These are phyloP conservation scores for Pisolithus microcarpus DNA, from an alignment of 768 basidiomycete genomes.

Conservation along the genomic window DNA sequence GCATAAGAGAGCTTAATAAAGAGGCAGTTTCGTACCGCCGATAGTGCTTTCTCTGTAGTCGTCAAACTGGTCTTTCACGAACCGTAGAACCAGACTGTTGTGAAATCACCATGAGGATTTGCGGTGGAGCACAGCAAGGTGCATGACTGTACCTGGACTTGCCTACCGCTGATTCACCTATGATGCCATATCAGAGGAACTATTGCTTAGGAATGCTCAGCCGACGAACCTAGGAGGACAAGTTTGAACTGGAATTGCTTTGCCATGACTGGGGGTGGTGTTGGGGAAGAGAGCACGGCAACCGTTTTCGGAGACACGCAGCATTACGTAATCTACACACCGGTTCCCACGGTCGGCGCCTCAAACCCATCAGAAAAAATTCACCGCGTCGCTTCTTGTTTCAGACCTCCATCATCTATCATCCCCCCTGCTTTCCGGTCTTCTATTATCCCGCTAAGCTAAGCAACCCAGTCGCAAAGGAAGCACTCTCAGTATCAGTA, in stretches of 20 bases:
- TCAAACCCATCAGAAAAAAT: conserved; percentile 26
- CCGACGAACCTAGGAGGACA: conserved; percentile 76
- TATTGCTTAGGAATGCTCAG: neutral
- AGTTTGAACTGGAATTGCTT: conserved; percentile 95
- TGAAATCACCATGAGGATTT: conserved; percentile 13
- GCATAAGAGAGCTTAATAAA: neutral
- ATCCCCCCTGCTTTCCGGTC: conserved; percentile 12
- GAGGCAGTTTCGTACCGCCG: conserved; percentile 49
- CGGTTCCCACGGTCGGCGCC: conserved; percentile 18
- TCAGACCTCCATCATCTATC: conserved; percentile 33
- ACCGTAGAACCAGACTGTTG: conserved; percentile 82
- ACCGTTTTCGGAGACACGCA: conserved; percentile 1
- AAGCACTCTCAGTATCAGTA: conserved; percentile 13
- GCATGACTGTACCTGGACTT: conserved; percentile 69
- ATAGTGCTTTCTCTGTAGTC: conserved; percentile 95
- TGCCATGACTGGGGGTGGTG: conserved; percentile 55
- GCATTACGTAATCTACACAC: conserved; percentile 19
- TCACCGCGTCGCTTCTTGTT: conserved; percentile 18
- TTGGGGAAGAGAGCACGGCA: conserved; percentile 15
- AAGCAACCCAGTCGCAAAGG: conserved; percentile 19
- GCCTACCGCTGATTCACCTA: conserved; percentile 96
- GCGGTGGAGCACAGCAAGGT: conserved; percentile 11
- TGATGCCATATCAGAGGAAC: conserved; percentile 6
- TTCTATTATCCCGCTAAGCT: conserved; percentile 15
- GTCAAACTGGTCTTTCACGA: conserved; percentile 95